Conservation (phyloP, 305 asterid genomes). For the Fraxinus baroniana region DNA sequence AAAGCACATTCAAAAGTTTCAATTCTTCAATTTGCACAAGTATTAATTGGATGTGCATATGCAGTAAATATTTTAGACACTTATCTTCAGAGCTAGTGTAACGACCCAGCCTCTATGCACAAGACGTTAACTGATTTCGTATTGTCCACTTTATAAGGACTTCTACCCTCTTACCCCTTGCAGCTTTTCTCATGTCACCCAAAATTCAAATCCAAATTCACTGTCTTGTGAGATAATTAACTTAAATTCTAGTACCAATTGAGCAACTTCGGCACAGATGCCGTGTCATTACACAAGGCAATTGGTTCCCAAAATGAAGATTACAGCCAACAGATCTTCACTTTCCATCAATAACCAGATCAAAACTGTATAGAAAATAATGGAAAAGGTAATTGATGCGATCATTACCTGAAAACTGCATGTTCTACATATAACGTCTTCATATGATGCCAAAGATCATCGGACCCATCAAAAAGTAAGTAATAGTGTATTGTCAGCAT, state of each 20-base stretch:
- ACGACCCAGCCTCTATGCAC: neutral
- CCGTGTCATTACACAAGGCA: neutral
- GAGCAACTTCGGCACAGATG: neutral
- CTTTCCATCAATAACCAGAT: conserved; percentile 1
- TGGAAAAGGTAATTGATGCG: neutral
- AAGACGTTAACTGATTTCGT: too few relatives aligned
- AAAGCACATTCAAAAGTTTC: neutral
- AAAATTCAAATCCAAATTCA: neutral
- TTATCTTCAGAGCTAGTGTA: neutral
- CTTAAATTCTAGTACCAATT: neutral
- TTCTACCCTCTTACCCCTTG: neutral
- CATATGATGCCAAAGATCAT: conserved; percentile 87
- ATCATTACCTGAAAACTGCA: conserved; percentile 69
- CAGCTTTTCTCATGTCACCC: neutral
- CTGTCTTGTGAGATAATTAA: neutral
- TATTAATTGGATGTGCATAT: neutral
- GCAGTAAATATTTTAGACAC: neutral
- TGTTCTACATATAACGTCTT: conserved; percentile 59
- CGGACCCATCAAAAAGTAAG: conserved; percentile 81
- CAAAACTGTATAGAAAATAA: neutral
- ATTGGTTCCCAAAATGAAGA: conserved; percentile 2
- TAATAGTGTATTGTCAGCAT: conserved; percentile 97
- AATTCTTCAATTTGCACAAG: neutral
- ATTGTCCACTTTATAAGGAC: neutral
- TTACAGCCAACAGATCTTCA: neutral